These are phyloP conservation scores for Chlamydomonas schloesseri DNA, from an alignment of 139 green algal genomes.

Conservation along the genomic window DNA sequence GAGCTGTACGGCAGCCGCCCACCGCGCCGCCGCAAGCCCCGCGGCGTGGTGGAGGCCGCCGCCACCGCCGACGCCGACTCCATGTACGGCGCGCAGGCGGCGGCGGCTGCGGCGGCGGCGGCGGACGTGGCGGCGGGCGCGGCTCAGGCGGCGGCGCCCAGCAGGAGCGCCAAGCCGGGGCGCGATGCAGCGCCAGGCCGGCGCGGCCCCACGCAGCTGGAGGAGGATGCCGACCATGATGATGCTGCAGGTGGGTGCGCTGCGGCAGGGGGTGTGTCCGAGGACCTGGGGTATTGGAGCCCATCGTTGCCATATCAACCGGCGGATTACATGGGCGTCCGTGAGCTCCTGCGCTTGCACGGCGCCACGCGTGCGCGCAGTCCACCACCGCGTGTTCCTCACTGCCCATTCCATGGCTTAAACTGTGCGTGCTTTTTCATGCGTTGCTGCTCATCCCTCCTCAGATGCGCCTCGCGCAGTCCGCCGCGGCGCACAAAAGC, in stretches of 20 bases:
- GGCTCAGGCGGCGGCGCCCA: background rate
- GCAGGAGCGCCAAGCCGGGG: background rate
- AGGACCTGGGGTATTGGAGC: background rate
- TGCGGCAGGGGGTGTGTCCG: background rate
- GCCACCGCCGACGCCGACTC: constrained; percentile 21
- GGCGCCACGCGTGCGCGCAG: too few relatives aligned
- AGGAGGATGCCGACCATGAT: background rate
- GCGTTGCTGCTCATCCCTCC: background rate
- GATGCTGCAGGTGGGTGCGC: background rate
- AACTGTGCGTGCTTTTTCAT: too few relatives aligned
- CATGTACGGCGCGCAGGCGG: constrained; percentile 19
- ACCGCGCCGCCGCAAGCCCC: background rate
- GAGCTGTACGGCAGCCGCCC: constrained; percentile 23
- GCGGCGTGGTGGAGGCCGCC: background rate
- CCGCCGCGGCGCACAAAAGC: too few relatives aligned
- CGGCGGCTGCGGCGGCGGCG: background rate
- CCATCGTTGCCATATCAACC: too few relatives aligned
- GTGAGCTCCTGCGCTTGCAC: background rate
- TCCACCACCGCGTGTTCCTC: too few relatives aligned
- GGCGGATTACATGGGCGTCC: background rate
- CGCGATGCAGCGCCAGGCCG: background rate
- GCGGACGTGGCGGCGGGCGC: background rate
- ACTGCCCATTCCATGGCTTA: too few relatives aligned
- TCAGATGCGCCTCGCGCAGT: too few relatives aligned
- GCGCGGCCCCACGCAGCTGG: background rate